A percentile compares a stretch with the other conserved stretches of the same genome.
These are phyloP conservation scores for sunflower (Helianthus annuus) DNA, from an alignment of 129 eudicot species.

Conservation along the genomic window HanXRQr2.0-SUNRISE NC_035446.2:145657755-145658254, in stretches of 20 bases:
- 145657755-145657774: not conserved
- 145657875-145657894: not conserved
- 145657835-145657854: constrained; percentile 1
- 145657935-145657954: not conserved
- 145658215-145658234: too few species aligned
- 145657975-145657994: too few species aligned
- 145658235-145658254: too few species aligned
- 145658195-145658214: too few species aligned
- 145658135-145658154: not conserved
- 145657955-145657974: not conserved
- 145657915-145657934: not conserved
- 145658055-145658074: not conserved
- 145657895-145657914: not conserved
- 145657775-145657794: constrained; percentile 28
- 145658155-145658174: too few species aligned
- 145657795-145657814: constrained; percentile 22
- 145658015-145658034: not conserved
- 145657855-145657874: constrained; percentile 2
- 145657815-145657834: constrained; percentile 12
- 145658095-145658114: not conserved
- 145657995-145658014: too few species aligned
- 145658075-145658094: not conserved
- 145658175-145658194: too few species aligned
- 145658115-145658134: not conserved
- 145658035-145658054: not conserved